Conservation (phyloP, 2,329 filamentous ascomycete genomes). For the Colletotrichum cereale region DNA sequence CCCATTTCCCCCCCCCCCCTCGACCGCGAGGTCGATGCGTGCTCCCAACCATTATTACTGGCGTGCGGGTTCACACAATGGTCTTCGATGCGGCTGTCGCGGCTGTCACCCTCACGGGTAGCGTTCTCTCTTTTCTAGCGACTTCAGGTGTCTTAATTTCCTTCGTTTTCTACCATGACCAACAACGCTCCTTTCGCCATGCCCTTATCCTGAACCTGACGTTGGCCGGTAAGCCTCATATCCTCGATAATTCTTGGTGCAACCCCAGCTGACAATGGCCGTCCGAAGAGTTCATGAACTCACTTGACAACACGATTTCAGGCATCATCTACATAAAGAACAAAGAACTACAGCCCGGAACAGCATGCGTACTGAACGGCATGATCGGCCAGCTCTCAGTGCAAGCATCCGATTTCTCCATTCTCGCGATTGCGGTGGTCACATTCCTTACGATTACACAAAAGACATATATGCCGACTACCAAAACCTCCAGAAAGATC, state of each 20-base stretch:
- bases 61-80: constrained; percentile 40
- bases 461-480: constrained; percentile 49
- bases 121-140: constrained; percentile 35
- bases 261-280: constrained; percentile 11
- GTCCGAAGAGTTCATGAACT: constrained; percentile 55
- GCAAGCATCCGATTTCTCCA: constrained; percentile 57
- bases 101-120: constrained; percentile 37
- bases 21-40: constrained; percentile 16
- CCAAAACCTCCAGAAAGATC: constrained; percentile 46
- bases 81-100: constrained; percentile 37
- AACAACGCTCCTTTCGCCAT: constrained; percentile 45
- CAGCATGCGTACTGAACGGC: constrained; percentile 56
- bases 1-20: constrained; percentile 30
- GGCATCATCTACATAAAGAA: constrained; percentile 51
- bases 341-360: constrained; percentile 45
- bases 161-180: constrained; percentile 36
- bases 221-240: constrained; percentile 42
- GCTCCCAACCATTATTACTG: constrained; percentile 29
- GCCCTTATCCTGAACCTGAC: constrained; percentile 44
- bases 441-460: constrained; percentile 56
- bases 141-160: constrained; percentile 34
- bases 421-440: constrained; percentile 58
- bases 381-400: constrained; percentile 60
- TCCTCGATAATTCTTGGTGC: neutral
- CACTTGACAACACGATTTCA: constrained; percentile 57